Evolutionary conservation across 331 rosid genomes (phyloP).

Genomic region (Pyrus hybrid): DNA sequence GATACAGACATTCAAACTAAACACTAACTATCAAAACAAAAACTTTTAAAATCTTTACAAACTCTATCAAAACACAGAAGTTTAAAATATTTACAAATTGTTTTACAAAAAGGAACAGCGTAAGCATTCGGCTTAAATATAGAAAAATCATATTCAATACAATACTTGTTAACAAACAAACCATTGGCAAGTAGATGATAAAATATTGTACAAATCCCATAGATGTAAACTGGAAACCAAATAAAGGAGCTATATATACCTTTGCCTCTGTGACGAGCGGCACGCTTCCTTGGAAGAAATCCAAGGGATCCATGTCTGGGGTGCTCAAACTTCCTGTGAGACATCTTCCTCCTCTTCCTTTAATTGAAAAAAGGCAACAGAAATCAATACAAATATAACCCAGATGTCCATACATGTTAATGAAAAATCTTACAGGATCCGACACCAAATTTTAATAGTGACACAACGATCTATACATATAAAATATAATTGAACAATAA

Average conservation of each 20-base stretch:
- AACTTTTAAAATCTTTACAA: no score
- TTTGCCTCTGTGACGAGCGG: slow-evolving; percentile 65
- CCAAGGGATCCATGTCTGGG: slow-evolving; percentile 15
- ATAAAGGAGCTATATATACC: slow-evolving; percentile 6
- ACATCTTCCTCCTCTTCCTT: slow-evolving; percentile 1
- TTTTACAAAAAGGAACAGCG: no score
- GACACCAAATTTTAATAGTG: not conserved
- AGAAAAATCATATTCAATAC: no score
- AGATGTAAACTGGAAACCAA: not conserved
- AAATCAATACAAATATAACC: not conserved
- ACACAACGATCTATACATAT: not conserved
- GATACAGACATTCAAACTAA: no score
- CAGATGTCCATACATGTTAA: not conserved
- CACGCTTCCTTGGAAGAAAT: slow-evolving; percentile 25
- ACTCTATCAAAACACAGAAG: no score
- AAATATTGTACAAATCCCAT: not conserved
- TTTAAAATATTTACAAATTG: no score
- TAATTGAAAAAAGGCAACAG: not conserved
- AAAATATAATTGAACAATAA: not conserved
- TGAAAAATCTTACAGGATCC: not conserved
- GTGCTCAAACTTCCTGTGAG: slow-evolving; percentile 16
- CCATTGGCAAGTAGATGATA: not conserved
- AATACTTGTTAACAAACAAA: not conserved
- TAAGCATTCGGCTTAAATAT: no score
- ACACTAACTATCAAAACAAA: no score